phyloP scores from a whole-genome alignment of 202 grass and related monocot species.

The Schoenoplectus triqueter region DNA sequence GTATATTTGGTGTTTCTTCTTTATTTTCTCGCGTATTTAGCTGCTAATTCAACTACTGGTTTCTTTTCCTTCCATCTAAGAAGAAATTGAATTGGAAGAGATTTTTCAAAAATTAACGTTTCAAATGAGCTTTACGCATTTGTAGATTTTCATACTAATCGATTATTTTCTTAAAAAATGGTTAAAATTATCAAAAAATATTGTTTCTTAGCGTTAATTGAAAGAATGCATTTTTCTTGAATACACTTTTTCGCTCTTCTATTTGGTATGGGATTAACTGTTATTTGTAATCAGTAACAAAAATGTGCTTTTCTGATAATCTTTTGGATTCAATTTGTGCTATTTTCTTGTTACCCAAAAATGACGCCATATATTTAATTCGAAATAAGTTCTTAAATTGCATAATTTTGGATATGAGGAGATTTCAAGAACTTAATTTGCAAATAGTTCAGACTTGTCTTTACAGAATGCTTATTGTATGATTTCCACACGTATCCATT shows the following conservation, averaged over 20 bases:
- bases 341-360: not conserved
- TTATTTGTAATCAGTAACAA: constrained; percentile 2
- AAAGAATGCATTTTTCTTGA: constrained; percentile 7
- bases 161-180: not conserved
- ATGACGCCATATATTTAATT: not conserved
- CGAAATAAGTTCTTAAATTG: not conserved
- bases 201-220: not conserved
- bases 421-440: constrained; percentile 10
- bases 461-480: not conserved
- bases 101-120: not conserved
- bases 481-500: not conserved
- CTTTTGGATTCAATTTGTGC: constrained; percentile 17
- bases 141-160: not conserved
- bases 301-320: constrained; percentile 16
- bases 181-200: not conserved
- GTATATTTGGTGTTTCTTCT: not conserved
- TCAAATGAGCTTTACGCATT: not conserved
- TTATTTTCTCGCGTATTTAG: not conserved
- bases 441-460: not conserved
- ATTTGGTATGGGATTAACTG: constrained; percentile 2
- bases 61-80: not conserved
- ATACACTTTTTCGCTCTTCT: not conserved
- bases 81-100: not conserved
- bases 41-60: not conserved
- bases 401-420: not conserved